phyloP scores from a whole-genome alignment of 768 basidiomycete genomes.

The Ephemerocybe angulata region DNA sequence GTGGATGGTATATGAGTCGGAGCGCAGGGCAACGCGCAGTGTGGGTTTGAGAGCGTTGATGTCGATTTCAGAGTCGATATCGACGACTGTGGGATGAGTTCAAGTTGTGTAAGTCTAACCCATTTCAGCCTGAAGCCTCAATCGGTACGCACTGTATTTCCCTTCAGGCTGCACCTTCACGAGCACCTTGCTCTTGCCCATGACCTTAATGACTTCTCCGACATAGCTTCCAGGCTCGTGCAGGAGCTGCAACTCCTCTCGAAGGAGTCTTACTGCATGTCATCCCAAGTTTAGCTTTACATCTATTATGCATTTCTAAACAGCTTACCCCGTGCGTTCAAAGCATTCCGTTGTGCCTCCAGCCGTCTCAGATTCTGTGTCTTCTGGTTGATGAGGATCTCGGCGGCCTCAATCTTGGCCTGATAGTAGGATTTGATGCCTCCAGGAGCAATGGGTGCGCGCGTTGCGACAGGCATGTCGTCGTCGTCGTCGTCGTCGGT shows the following conservation, averaged over 20 bases:
- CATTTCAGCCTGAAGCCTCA: background rate
- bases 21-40: conserved; percentile 91
- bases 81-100: conserved; percentile 79
- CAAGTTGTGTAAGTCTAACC: background rate
- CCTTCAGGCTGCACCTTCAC: conserved; percentile 99
- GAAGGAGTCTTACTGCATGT: conserved; percentile 70
- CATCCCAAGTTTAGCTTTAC: background rate
- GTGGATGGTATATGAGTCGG: conserved; percentile 95
- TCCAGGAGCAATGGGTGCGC: conserved; percentile 44
- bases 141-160: conserved; percentile 83
- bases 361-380: conserved; percentile 93
- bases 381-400: conserved; percentile 91
- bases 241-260: conserved; percentile 89
- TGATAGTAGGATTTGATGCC: conserved; percentile 91
- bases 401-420: conserved; percentile 91
- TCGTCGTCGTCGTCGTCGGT: background rate
- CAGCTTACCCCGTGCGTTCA: conserved; percentile 91
- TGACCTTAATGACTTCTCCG: conserved; percentile 95
- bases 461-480: conserved; percentile 28
- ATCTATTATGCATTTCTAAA: background rate
- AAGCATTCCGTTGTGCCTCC: conserved; percentile 94
- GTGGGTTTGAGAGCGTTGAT: conserved; percentile 75
- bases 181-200: conserved; percentile 98
- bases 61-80: conserved; percentile 86
- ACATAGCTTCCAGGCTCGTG: conserved; percentile 98